Percentiles rank a stretch among this genome's conserved stretches.
These are phyloP conservation scores for Chrysanthemum seticuspe DNA, from an alignment of 129 eudicot species.

Conservation along the genomic window DNA sequence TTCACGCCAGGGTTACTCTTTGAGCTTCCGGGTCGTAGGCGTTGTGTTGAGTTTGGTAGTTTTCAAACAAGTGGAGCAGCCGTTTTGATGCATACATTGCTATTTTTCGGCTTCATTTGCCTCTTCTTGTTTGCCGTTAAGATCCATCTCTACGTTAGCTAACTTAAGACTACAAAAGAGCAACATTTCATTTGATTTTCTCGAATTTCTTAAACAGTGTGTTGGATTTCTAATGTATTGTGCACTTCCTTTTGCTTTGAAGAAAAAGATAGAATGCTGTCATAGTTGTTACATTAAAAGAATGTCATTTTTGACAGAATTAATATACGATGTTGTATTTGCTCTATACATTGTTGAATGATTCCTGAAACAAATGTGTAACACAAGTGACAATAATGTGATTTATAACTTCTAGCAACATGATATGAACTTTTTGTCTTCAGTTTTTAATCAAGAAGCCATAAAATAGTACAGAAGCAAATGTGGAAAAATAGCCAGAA, in stretches of 20 bases:
- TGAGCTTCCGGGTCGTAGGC: conserved; percentile 56
- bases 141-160: conserved; percentile 55
- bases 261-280: background rate
- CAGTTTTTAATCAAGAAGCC: too few species aligned
- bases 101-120: conserved; percentile 58
- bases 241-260: background rate
- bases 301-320: too few species aligned
- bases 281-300: background rate
- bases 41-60: conserved; percentile 63
- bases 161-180: background rate
- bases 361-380: too few species aligned
- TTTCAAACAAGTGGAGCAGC: conserved; percentile 64
- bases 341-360: background rate
- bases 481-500: too few species aligned
- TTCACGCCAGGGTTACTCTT: conserved; percentile 69
- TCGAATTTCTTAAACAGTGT: background rate
- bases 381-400: too few species aligned
- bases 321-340: background rate
- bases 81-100: conserved; percentile 48
- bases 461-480: too few species aligned
- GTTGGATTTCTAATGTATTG: background rate
- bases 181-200: background rate
- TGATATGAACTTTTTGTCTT: too few species aligned
- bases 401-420: too few species aligned
- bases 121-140: conserved; percentile 52